Percentiles rank a stretch among this genome's conserved stretches.
These are phyloP conservation scores for Cystobasidiaceae sp. DNA, from an alignment of 1,284 basidiomycete species.

Conservation along the genomic window DNA sequence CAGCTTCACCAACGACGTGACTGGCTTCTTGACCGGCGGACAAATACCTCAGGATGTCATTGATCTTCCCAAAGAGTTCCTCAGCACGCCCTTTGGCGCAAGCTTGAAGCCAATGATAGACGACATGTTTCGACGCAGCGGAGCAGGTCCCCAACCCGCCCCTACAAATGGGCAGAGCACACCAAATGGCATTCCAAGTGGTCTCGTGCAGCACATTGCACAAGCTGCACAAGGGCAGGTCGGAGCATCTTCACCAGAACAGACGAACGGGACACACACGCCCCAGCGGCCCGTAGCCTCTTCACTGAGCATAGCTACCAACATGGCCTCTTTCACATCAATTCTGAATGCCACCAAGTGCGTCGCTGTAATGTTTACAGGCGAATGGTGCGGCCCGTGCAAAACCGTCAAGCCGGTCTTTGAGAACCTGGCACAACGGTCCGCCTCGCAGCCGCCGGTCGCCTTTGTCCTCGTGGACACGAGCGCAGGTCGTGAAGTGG, in stretches of 20 bases:
- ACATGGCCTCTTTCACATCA: conserved; percentile 37
- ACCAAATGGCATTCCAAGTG: too few species aligned
- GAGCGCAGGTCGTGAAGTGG: conserved; percentile 36
- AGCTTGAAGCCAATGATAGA: conserved; percentile 47
- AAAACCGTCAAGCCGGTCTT: conserved; percentile 44
- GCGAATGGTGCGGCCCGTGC: conserved; percentile 44
- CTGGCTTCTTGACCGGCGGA: conserved; percentile 43
- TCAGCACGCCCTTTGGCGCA: conserved; percentile 47
- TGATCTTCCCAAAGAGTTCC: conserved; percentile 44
- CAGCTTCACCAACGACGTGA: conserved; percentile 45
- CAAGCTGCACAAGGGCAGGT: too few species aligned
- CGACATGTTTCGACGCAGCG: conserved; percentile 37
- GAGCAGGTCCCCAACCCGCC: too few species aligned
- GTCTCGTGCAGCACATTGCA: too few species aligned
- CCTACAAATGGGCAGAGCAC: too few species aligned
- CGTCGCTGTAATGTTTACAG: conserved; percentile 45
- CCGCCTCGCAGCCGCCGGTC: conserved; percentile 33
- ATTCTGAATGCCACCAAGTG: conserved; percentile 37
- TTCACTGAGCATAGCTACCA: conserved; percentile 38
- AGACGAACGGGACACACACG: too few species aligned
- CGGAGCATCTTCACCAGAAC: too few species aligned
- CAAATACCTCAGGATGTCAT: conserved; percentile 44
- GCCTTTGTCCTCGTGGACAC: conserved; percentile 45
- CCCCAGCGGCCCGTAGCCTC: conserved; percentile 18
- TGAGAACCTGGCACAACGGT: conserved; percentile 41